Evolutionary conservation across 2,329 filamentous ascomycete species (phyloP), one percentile per base, ranked within the genome.

Genomic region (Diaporthe citriasiana): DNA sequence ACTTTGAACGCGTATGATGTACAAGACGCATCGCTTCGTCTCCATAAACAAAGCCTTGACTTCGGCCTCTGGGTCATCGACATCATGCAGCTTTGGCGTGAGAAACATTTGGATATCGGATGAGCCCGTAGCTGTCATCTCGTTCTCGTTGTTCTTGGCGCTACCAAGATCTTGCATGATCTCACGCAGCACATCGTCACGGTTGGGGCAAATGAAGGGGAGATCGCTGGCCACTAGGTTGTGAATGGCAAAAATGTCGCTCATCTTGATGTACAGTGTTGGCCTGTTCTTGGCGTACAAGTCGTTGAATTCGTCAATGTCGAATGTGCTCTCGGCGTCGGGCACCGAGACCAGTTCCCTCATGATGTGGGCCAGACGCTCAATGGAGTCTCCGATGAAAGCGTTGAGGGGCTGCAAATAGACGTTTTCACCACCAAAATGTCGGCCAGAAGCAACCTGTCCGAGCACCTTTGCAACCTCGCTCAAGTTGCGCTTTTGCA

Each of bases 251-350:
- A 99, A 98, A 73, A 99, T 95, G 82, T 99, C 97, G 22, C 94
- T 91, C 90, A 99, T 96, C 85, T 99, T 99, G 87, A 99, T 98
- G 86, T 98, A 99, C n/a, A 99, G 88, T 0, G 96, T 98, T 9
- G 97, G 97, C 83, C 98, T 98, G 77, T 95, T 97, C 82, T 97
- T 95, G 73, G 96, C 94, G 81, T 98, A 98, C 9, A 99, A 89
- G 80, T 99, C 97, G 81, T 98, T 98, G 89, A 97, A 99, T 82
- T 98, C 97, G 81, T 99, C 97, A 81, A 99, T 98, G 82, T 98
- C 95, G 81, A 98, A 99, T 33, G 97, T 97, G 70, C 91, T 89
- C 83, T 99, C 97, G 0, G 95, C 94, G 79, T 97, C 93, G 19
- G 93, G 92, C 17, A 98, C 94, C 17, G 93, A 91, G 77, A 99